Evolutionary conservation across 345 rosid species (phyloP).

Genomic region (Excoecaria cochinchinensis): DNA sequence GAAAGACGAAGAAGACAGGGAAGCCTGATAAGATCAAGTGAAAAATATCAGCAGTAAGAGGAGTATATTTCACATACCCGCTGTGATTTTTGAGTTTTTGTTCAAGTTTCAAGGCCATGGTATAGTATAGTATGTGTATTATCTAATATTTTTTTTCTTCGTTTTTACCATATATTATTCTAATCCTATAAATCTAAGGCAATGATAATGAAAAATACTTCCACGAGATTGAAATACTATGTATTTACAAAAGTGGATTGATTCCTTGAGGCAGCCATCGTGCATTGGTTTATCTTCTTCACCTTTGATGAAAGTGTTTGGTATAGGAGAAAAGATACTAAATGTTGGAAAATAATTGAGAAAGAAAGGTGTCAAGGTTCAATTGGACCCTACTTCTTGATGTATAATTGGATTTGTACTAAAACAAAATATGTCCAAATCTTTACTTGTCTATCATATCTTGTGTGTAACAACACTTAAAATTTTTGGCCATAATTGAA

Average conservation of each 20-base stretch:
- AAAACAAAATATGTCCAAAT: conserved; percentile 8
- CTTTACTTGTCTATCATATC: neutral
- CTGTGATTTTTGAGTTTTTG: conserved; percentile 34
- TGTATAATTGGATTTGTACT: neutral
- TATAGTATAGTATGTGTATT: conserved; percentile 52
- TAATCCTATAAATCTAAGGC: conserved; percentile 34
- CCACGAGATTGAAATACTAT: conserved; percentile 15
- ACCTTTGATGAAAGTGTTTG: neutral
- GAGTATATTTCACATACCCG: conserved; percentile 28
- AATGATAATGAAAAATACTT: conserved; percentile 28
- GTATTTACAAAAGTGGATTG: neutral
- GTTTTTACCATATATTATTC: conserved; percentile 26
- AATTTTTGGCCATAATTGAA: neutral
- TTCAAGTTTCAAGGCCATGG: conserved; percentile 32
- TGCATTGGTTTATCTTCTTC: conserved; percentile 10
- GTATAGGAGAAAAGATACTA: neutral
- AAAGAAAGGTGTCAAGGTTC: neutral
- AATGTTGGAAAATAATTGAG: conserved; percentile 24
- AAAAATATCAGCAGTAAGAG: conserved; percentile 20
- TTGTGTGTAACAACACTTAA: conserved; percentile 18
- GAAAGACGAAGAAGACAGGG: conserved; percentile 63
- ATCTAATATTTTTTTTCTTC: conserved; percentile 24
- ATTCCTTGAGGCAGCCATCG: conserved; percentile 10
- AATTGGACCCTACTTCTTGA: conserved; percentile 1
- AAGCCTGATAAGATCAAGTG: conserved; percentile 19